Percentiles rank a stretch among this genome's conserved stretches.
Evolutionary conservation across 805 yeast species (phyloP).

Genomic region (Metschnikowia continentalis): DNA sequence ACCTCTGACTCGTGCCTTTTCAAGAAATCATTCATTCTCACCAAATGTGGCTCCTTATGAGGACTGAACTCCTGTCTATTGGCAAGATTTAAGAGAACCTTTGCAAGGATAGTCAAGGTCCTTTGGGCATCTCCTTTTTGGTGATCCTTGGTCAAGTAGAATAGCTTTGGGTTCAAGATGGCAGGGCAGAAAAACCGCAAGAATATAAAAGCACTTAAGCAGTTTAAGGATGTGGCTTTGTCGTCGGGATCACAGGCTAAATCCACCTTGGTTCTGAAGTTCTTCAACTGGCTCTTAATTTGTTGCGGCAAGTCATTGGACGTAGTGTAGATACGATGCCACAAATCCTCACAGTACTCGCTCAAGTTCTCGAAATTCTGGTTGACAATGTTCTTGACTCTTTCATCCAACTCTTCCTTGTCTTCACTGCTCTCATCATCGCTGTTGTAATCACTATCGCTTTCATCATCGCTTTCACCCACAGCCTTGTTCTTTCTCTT

Average conservation of each 20-base stretch:
- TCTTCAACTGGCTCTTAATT: constrained; percentile 59
- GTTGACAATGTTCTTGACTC: constrained; percentile 34
- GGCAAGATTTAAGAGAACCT: constrained; percentile 72
- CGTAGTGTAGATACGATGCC: constrained; percentile 63
- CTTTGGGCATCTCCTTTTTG: constrained; percentile 70
- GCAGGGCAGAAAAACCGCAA: constrained; percentile 80
- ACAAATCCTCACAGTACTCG: constrained; percentile 51
- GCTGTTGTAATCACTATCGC: constrained; percentile 17
- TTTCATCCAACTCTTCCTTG: constrained; percentile 30
- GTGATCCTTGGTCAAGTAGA: constrained; percentile 65
- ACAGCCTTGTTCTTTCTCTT: constrained; percentile 20
- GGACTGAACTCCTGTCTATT: constrained; percentile 69
- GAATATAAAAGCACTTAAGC: constrained; percentile 80
- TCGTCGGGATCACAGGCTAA: constrained; percentile 55
- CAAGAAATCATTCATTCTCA: constrained; percentile 66
- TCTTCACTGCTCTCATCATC: constrained; percentile 25
- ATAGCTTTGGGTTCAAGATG: constrained; percentile 81
- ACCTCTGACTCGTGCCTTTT: constrained; percentile 53
- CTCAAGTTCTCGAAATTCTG: constrained; percentile 48
- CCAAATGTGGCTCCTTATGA: constrained; percentile 79
- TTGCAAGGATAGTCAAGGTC: constrained; percentile 77
- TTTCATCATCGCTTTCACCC: constrained; percentile 13
- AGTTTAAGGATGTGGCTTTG: constrained; percentile 54
- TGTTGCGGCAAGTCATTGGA: constrained; percentile 71
- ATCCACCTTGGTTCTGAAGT: constrained; percentile 62